Conservation (phyloP, 2,329 filamentous ascomycete species). For the Annulohypoxylon truncatum region DNA sequence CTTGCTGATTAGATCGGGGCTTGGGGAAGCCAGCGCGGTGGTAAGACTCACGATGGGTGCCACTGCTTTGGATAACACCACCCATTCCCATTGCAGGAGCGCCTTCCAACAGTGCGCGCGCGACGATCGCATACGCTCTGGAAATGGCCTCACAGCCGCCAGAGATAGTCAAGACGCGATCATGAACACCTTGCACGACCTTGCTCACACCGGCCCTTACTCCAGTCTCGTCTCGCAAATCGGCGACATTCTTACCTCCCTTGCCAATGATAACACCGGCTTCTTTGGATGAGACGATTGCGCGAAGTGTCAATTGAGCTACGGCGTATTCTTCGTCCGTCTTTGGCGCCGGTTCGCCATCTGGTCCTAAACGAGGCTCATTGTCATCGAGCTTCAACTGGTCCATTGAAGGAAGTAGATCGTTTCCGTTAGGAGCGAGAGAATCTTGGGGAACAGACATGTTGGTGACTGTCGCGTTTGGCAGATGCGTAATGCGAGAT, state of each 20-base stretch:
- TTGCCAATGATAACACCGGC: conserved; percentile 99
- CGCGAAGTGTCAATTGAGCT: conserved; percentile 91
- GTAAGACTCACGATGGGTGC: conserved; percentile 86
- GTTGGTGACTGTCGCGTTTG: conserved; percentile 40
- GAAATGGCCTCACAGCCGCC: conserved; percentile 89
- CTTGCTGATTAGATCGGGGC: conserved; percentile 43
- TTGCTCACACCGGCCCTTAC: conserved; percentile 99
- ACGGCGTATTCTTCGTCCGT: conserved; percentile 97
- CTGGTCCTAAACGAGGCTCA: conserved; percentile 70
- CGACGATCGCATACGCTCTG: conserved; percentile 92
- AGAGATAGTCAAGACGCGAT: conserved; percentile 95
- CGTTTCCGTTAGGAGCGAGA: conserved; percentile 68
- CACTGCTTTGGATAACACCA: conserved; percentile 84
- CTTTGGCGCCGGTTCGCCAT: conserved; percentile 84
- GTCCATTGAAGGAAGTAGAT: conserved; percentile 70
- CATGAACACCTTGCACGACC: conserved; percentile 96
- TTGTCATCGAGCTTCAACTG: conserved; percentile 74
- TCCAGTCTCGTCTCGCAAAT: conserved; percentile 95
- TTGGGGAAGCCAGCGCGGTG: conserved; percentile 22
- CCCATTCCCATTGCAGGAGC: conserved; percentile 97
- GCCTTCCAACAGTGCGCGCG: conserved; percentile 89
- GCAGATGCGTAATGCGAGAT: conserved; percentile 21
- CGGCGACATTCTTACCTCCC: conserved; percentile 97
- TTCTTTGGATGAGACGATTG: conserved; percentile 98
- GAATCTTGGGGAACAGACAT: conserved; percentile 74